Base-by-base conservation (phyloP, 2,329 filamentous ascomycete genomes). In the Fusarium chaquense region DNA sequence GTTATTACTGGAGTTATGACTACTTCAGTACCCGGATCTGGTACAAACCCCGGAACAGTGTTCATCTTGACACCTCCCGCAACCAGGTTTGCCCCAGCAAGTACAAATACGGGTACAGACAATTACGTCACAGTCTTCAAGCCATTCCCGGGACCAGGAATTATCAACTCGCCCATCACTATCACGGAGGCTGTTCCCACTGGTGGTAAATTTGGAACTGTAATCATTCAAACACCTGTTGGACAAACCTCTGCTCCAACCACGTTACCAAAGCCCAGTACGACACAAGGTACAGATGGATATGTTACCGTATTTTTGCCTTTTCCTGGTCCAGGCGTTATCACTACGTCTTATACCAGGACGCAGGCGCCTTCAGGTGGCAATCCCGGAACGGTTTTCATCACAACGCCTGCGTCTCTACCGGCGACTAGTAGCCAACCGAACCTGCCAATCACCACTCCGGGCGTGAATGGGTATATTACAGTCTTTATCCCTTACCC, bases 121-220 rank as follows among this genome's bases (percentile, higher is more conserved):
- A 60, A 55, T 11, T 69, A 69, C 24, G 41, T 69, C 20, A 69
- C 66, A 4, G 50, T 69, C 8, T 69, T 53, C 24, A 44, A 51
- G 22, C 66, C 66, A 5, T 69, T 66, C 41, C 65, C 66, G 4
- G 66, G 66, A 1, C 60, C 66, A n/a, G 66, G 66, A 2, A 57
- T 55, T 2, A 69, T 69, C 26, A 66, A 57, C 9, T 53, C 65
- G 11, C 66, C 66, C 3, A 58, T 69, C 8, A 69, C 65, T 3
- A 46, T 69, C 9, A 57, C 56, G 1, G 33, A 67, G 24, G 46
- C 43, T 10, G 41, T 56, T 16, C 65, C 66, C 20, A 57, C 47
- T 10, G 47, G 49, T 38, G 56, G 56, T 1, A 54, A 36, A 18
- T 65, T 65, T 15, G 66, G 66, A n/a, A 69, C 66, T 5, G 45